phyloP scores from a whole-genome alignment of 169 alveolate genomes.

The Plasmodium vivax region DNA sequence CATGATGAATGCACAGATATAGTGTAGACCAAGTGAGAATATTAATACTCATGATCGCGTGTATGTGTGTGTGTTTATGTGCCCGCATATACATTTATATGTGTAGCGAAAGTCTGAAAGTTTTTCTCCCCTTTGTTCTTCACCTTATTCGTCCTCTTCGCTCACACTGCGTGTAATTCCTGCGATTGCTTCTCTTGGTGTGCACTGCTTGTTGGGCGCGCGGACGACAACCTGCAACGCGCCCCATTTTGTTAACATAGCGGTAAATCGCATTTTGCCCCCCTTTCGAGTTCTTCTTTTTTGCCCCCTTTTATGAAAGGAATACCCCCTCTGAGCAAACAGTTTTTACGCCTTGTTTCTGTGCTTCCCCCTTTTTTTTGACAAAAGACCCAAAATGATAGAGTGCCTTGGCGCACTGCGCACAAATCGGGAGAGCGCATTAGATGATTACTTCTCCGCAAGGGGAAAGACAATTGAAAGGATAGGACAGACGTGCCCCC shows the following conservation, averaged over 20 bases:
- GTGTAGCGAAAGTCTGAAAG: not conserved
- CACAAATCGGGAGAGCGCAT: not conserved
- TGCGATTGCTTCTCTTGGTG: not conserved
- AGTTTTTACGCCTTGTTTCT: not conserved
- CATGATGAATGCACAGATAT: not conserved
- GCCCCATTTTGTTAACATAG: not conserved
- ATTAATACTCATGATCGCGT: not conserved
- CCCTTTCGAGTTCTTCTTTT: not conserved
- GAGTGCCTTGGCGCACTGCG: not conserved
- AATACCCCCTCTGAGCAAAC: not conserved
- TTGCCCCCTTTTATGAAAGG: not conserved
- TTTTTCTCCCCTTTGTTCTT: not conserved
- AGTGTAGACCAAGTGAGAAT: not conserved
- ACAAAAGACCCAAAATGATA: conserved; percentile 4
- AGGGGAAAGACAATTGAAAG: not conserved
- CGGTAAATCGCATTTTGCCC: not conserved
- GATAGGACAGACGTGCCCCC: not conserved
- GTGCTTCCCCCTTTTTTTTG: conserved; percentile 1
- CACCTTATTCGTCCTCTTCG: not conserved
- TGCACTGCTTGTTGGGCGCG: not conserved
- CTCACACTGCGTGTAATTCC: not conserved
- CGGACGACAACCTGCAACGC: not conserved
- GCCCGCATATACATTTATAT: not conserved
- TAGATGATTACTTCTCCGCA: not conserved
- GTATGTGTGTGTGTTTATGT: not conserved